phyloP scores from a whole-genome alignment of 2,329 filamentous ascomycete genomes.

The Monosporascus sp. region DNA sequence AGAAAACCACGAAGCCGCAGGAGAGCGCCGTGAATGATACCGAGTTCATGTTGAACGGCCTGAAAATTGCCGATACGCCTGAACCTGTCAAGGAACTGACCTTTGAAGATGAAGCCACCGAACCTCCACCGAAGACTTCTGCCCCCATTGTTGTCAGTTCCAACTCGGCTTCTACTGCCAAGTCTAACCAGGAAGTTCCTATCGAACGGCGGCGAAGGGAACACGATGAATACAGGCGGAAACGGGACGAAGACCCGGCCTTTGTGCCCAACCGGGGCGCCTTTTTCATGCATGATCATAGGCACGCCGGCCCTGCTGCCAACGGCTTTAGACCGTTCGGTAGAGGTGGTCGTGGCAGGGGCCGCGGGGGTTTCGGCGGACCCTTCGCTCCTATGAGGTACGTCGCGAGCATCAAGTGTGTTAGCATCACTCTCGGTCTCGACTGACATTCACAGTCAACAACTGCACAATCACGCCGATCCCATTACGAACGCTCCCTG shows the following conservation, averaged over 20 bases:
- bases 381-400: constrained; percentile 60
- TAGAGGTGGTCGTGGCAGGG: constrained; percentile 59
- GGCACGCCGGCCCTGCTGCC: constrained; percentile 68
- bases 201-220: constrained; percentile 73
- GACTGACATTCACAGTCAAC: constrained; percentile 21
- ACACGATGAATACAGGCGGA: constrained; percentile 85
- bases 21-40: constrained; percentile 45
- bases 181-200: constrained; percentile 47
- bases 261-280: constrained; percentile 92
- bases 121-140: constrained; percentile 34
- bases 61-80: constrained; percentile 40
- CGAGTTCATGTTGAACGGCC: constrained; percentile 53
- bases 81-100: constrained; percentile 40
- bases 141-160: constrained; percentile 53
- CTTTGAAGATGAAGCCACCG: constrained; percentile 39
- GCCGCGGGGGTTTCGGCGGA: constrained; percentile 53
- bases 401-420: constrained; percentile 28
- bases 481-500: constrained; percentile 70
- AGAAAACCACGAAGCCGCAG: constrained; percentile 27
- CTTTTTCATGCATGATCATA: constrained; percentile 96
- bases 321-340: constrained; percentile 73
- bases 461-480: constrained; percentile 46
- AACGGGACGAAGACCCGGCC: constrained; percentile 80
- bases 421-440: not conserved
- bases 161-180: constrained; percentile 37